Evolutionary conservation across 2,329 filamentous ascomycete species (phyloP), one percentile per base, ranked within the genome.

Genomic region (Sporothrix sp.): DNA sequence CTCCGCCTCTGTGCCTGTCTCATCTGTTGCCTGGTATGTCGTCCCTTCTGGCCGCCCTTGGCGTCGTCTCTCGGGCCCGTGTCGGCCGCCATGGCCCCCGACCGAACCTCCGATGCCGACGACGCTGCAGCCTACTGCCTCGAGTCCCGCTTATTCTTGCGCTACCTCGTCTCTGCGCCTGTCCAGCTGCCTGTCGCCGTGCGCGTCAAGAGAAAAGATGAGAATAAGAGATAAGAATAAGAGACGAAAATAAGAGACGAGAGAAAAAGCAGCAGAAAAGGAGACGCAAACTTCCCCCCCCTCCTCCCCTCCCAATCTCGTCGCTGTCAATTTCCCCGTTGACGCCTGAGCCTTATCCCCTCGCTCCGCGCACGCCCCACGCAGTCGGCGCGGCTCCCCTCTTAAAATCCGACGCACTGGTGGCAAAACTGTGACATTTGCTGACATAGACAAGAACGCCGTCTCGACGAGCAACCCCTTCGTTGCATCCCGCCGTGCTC

Each of bases 351-450:
- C 44, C 37, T 44, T 44, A 35, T 48, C 37, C 40, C 38, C 25
- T 43, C 25, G 9, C 42, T 49, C 45, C 33, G n/a, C 45, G 14
- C 25, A 42, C 38, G 50, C 45, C 48, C 37, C 44, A 32, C 44
- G 37, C 42, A 18, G 30, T 50, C 44, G 44, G 38, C 42, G 38
- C 25, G 13, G 51, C 39, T 46, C 28, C 42, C 32, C 36, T 36
- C 21, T 48, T 53, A 53, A 54, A 55, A 48, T 49, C 53, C 51
- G 53, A 46, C 32, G 23, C 33, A 38, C n/a, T n/a, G n/a, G 51
- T 53, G 53, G 53, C 51, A 38, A 53, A 53, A 50, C 37, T 44
- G 13, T n/a, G 36, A 11, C 47, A 33, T 47, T 46, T 52, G 53
- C 53, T 55, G 53, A 55, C 53, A 51, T 28, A 52, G 25, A 37